These are phyloP conservation scores for Tulasnella sp. DNA, from an alignment of 768 basidiomycete species.

Conservation along the genomic window DNA sequence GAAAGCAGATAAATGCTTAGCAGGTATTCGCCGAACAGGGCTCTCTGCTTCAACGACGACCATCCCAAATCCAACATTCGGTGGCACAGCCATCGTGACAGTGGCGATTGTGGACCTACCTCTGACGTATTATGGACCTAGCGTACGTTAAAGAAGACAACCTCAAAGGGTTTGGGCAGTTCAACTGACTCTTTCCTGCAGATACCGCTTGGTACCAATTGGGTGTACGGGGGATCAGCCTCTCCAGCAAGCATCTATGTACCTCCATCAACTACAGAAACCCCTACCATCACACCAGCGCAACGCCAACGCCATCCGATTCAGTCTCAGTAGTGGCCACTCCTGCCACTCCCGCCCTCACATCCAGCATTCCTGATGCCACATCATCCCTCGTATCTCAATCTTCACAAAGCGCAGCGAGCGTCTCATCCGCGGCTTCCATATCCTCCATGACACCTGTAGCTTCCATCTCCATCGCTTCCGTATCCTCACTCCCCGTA, in stretches of 20 bases:
- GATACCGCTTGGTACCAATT: slow-evolving; percentile 66
- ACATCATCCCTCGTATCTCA: slow-evolving; percentile 23
- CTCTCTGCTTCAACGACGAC: slow-evolving; percentile 10
- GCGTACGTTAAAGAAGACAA: slow-evolving; percentile 40
- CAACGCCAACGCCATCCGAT: slow-evolving; percentile 24
- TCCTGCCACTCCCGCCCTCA: slow-evolving; percentile 17
- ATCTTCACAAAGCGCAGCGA: slow-evolving; percentile 9
- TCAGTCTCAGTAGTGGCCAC: slow-evolving; percentile 19
- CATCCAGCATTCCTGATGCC: slow-evolving; percentile 20
- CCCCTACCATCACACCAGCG: slow-evolving; percentile 19
- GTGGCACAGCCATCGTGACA: slow-evolving; percentile 14
- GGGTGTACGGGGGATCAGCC: slow-evolving; percentile 65
- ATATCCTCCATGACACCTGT: neutral
- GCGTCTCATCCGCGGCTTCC: neutral
- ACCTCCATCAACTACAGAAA: slow-evolving; percentile 1
- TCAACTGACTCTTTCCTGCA: slow-evolving; percentile 23
- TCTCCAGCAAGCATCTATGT: slow-evolving; percentile 31
- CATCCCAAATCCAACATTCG: slow-evolving; percentile 3
- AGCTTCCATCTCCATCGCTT: slow-evolving; percentile 8
- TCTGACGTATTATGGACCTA: slow-evolving; percentile 72
- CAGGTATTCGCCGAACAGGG: slow-evolving; percentile 2
- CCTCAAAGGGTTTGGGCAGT: neutral
- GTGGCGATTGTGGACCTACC: slow-evolving; percentile 52
- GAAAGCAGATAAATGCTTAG: no score
- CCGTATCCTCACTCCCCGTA: slow-evolving; percentile 15